Conservation (phyloP, 305 asterid species). For the Solanum hybrid region DNA sequence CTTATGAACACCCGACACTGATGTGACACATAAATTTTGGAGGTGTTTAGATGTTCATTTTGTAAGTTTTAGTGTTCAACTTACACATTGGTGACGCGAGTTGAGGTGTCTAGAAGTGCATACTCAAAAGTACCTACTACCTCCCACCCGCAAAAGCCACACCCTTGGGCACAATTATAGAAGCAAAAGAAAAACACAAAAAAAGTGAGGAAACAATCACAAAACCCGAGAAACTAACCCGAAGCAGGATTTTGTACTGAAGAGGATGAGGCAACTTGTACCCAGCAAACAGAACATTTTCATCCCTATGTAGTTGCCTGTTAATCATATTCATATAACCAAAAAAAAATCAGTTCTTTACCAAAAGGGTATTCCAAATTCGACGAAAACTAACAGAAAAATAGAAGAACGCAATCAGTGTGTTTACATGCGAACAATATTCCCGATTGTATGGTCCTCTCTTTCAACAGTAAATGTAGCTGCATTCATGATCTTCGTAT, state of each 20-base stretch:
- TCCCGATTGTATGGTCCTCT: slow-evolving; percentile 88
- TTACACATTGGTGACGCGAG: background rate
- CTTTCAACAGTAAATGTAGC: slow-evolving; percentile 87
- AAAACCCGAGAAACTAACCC: slow-evolving; percentile 37
- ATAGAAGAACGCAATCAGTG: background rate
- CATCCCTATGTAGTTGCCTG: slow-evolving; percentile 92
- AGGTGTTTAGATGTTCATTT: background rate
- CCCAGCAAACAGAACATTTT: slow-evolving; percentile 80
- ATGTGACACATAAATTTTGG: background rate
- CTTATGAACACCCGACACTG: fast-evolving
- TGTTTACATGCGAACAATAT: slow-evolving; percentile 76
- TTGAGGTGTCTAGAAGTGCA: background rate
- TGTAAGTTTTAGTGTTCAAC: background rate
- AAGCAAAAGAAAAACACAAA: background rate
- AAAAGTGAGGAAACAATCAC: background rate
- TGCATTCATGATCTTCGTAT: slow-evolving; percentile 85
- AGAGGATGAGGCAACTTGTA: slow-evolving; percentile 97
- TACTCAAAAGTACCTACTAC: background rate
- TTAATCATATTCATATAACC: background rate
- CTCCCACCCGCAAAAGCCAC: background rate
- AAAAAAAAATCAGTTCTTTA: slow-evolving; percentile 8
- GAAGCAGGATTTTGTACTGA: slow-evolving; percentile 65
- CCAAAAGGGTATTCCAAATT: slow-evolving; percentile 4
- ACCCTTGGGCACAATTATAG: background rate
- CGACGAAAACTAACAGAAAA: background rate